Evolutionary conservation across 169 alveolate genomes (phyloP).

Genomic region (Eimeria praecox): DNA sequence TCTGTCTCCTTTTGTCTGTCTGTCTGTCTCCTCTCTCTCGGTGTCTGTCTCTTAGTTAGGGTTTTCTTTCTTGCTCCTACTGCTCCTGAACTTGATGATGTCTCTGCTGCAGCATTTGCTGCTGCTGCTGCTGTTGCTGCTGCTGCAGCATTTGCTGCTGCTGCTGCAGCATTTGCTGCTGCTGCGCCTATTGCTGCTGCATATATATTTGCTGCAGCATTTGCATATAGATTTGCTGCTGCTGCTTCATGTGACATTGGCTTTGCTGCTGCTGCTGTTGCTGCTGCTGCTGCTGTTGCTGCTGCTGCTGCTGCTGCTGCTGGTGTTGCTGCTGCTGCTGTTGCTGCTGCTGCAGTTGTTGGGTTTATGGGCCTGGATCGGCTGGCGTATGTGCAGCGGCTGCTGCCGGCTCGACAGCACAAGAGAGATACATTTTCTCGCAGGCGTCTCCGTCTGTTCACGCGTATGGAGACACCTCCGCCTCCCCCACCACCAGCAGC

Average conservation of each 20-base stretch:
- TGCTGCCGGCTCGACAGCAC: conserved; percentile 48
- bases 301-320: not conserved
- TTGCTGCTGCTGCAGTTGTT: conserved; percentile 63
- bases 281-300: conserved; percentile 46
- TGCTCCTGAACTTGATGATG: not conserved
- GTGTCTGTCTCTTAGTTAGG: not conserved
- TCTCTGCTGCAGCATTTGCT: not conserved
- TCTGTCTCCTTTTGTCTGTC: not conserved
- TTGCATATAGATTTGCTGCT: conserved; percentile 33
- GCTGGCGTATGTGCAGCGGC: conserved; percentile 52
- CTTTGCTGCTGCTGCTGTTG: conserved; percentile 32
- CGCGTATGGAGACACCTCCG: too few relatives aligned
- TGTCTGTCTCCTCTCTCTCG: not conserved
- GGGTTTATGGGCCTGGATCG: conserved; percentile 69
- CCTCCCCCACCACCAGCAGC: not conserved
- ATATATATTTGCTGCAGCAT: not conserved
- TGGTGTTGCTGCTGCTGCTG: conserved; percentile 18
- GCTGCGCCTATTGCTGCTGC: not conserved
- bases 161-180: not conserved
- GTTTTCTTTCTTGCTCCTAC: not conserved
- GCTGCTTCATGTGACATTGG: too few relatives aligned
- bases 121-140: conserved; percentile 62
- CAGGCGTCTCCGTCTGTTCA: conserved; percentile 27
- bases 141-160: conserved; percentile 6
- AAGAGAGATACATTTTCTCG: conserved; percentile 31